Evolutionary conservation across 345 rosid species (phyloP).

Genomic region (Erucastrum elatum): DNA sequence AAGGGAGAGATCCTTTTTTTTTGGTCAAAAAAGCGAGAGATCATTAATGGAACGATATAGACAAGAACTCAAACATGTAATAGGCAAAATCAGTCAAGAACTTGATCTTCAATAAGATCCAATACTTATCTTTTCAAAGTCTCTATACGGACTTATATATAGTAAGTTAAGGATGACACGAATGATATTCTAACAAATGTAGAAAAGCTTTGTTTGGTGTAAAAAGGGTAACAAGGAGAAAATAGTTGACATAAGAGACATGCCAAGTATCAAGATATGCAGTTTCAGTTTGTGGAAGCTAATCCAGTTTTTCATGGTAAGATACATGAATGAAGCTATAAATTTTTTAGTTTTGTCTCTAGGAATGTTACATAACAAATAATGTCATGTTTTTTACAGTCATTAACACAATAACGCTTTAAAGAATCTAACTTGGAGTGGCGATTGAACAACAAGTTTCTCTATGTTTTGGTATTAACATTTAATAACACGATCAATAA

Average conservation of each 20-base stretch:
- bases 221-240: slow-evolving; percentile 92
- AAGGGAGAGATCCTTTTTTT: slow-evolving; percentile 76
- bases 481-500: not conserved
- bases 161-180: not conserved
- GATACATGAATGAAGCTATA: no score
- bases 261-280: no score
- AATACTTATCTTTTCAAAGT: no score
- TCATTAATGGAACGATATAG: slow-evolving; percentile 97
- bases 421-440: not conserved
- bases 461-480: slow-evolving; percentile 22
- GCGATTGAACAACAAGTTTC: not conserved
- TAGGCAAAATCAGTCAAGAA: no score
- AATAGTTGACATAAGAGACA: slow-evolving; percentile 57
- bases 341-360: no score
- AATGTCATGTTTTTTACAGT: no score
- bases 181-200: slow-evolving; percentile 18
- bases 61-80: slow-evolving; percentile 91
- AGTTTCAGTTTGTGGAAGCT: no score
- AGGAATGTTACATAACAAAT: no score
- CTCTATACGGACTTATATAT: no score
- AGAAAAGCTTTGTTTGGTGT: slow-evolving; percentile 3
- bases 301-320: no score
- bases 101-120: no score
- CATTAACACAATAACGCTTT: no score
- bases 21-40: slow-evolving; percentile 56